Evolutionary conservation across 768 basidiomycete genomes (phyloP), one percentile per base, ranked within the genome.

Genomic region (Baorangia bicolor): DNA sequence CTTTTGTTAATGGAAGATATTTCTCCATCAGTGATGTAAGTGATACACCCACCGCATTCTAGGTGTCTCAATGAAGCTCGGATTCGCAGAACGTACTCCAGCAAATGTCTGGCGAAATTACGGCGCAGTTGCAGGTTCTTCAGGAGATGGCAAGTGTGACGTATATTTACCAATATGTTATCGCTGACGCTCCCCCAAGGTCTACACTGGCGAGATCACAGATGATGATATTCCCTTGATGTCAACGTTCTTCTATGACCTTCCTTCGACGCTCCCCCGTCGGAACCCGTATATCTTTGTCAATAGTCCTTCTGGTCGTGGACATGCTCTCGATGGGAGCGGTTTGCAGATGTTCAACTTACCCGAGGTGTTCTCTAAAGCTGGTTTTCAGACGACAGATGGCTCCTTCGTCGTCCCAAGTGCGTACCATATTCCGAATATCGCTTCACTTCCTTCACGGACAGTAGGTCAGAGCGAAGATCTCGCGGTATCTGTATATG

Each of bases 1-100:
- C 79, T 4, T 96, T 98, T 70, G 77, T 96, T 65, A 96, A 98
- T 63, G 95, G 95, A n/a, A 93, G 87, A 64, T 81, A 89, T 68
- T 78, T 84, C 49, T 70, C 80, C 13, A 69, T 92, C 45, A 79
- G 82, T 59, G 88, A 88, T 50, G 92, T 91, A 62, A 61, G 85
- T 74, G 21, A 31, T 34, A 31, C 18, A 33, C 16, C 11, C n/a
- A 25, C n/a, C 27, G 13, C 16, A 23, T 34, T 34, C 20, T 33
- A 33, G 31, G 10, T 4, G 20, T 49, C 39, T 49, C 5, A 27
- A 41, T 20, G 27, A 49, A 31, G 9, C 13, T 47, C 8, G 53
- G 18, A 25, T 55, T 34, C 44, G 25, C 42, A 69, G 68, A 63
- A 49, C 27, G 20, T 69, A 23, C 52, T 69, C 35, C 68, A 70